Conservation (phyloP, 371 early-diverging fungal species). For the Mucor sp. region DNA sequence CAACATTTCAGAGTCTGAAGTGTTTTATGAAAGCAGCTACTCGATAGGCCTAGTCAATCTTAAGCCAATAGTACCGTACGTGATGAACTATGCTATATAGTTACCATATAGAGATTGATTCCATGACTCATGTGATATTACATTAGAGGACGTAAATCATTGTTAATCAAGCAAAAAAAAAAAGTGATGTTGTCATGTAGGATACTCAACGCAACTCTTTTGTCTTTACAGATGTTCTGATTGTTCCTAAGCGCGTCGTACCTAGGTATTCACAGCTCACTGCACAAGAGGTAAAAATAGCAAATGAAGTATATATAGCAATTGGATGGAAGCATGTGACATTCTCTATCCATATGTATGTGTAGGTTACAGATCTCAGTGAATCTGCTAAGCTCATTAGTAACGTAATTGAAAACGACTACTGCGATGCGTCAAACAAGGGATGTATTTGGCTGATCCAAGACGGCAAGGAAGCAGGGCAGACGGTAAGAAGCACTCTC, state of each 20-base stretch:
- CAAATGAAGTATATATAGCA: neutral
- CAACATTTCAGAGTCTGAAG: slow-evolving; percentile 29
- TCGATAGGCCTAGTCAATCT: slow-evolving; percentile 84
- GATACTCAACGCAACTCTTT: neutral
- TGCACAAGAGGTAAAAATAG: slow-evolving; percentile 9
- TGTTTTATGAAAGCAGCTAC: slow-evolving; percentile 70
- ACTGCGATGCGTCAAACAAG: neutral
- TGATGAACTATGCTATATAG: slow-evolving; percentile 18
- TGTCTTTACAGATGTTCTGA: slow-evolving; percentile 4
- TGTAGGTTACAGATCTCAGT: slow-evolving; percentile 1
- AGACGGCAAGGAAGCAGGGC: slow-evolving; percentile 15
- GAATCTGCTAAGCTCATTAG: slow-evolving; percentile 1
- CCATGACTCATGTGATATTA: neutral
- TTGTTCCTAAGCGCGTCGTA: slow-evolving; percentile 8
- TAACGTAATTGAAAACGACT: neutral
- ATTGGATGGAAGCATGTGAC: neutral
- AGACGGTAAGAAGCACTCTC: slow-evolving; percentile 2
- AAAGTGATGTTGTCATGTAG: neutral
- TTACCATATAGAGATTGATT: neutral
- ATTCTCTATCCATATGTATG: neutral
- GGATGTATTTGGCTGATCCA: slow-evolving; percentile 7
- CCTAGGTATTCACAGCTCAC: slow-evolving; percentile 8
- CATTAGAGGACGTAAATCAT: slow-evolving; percentile 11
- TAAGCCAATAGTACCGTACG: slow-evolving; percentile 77
- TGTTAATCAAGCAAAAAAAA: neutral